phyloP scores from a whole-genome alignment of 345 rosid genomes.

The Rhizophora mangle region DNA sequence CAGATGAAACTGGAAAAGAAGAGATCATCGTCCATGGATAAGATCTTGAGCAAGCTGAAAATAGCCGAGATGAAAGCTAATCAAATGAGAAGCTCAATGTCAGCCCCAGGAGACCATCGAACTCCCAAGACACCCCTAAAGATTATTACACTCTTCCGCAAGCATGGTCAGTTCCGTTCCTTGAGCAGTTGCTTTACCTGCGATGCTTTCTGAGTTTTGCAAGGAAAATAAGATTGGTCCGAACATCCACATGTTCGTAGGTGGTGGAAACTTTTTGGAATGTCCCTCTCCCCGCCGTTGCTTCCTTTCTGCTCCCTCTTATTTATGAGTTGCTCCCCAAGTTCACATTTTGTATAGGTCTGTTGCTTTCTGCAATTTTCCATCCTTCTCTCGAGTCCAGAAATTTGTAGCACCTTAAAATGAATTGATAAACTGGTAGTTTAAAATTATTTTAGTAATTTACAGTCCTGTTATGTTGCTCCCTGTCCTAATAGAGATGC shows the following conservation, averaged over 20 bases:
- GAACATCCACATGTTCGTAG: too few relatives aligned
- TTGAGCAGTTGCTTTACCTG: slow-evolving; percentile 55
- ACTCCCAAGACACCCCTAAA: slow-evolving; percentile 36
- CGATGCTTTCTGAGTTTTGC: slow-evolving; percentile 24
- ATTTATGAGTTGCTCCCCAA: background rate
- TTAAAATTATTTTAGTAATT: background rate
- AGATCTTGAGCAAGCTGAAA: slow-evolving; percentile 69
- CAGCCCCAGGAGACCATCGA: slow-evolving; percentile 30
- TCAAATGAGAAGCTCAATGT: slow-evolving; percentile 67
- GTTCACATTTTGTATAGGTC: background rate
- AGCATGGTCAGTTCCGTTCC: slow-evolving; percentile 29
- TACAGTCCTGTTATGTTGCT: background rate
- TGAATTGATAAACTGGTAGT: background rate
- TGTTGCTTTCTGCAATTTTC: background rate
- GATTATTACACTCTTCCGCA: slow-evolving; percentile 33
- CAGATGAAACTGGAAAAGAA: slow-evolving; percentile 90
- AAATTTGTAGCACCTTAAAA: background rate
- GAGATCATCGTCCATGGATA: slow-evolving; percentile 79
- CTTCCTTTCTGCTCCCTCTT: slow-evolving; percentile 1
- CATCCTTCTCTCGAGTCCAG: background rate
- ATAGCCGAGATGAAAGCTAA: slow-evolving; percentile 60
- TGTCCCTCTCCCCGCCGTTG: background rate
- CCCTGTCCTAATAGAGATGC: too few relatives aligned
- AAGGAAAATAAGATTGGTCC: too few relatives aligned
- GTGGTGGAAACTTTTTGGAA: too few relatives aligned